Percentiles rank a stretch among this genome's conserved stretches.
Evolutionary conservation across 495 filamentous ascomycete species (phyloP).

Genomic region (Aspergillus sclerotiicarbonarius): DNA sequence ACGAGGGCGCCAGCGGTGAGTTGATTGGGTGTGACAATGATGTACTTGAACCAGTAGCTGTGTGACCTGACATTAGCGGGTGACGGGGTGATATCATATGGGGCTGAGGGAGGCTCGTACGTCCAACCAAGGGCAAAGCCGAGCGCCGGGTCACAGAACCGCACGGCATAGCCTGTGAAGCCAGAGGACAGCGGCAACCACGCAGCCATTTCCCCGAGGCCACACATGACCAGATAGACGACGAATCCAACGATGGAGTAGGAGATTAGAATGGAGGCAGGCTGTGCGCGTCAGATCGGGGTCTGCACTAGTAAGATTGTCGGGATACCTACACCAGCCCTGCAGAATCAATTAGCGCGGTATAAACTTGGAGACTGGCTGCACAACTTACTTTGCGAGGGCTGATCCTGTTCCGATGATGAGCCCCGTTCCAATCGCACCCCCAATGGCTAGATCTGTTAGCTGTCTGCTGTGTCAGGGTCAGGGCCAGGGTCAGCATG

Average conservation of each 20-base stretch:
- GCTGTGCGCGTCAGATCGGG: conserved; percentile 37
- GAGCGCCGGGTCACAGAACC: conserved; percentile 64
- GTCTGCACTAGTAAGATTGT: background rate
- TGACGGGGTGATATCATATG: too few species aligned
- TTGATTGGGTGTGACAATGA: conserved; percentile 80
- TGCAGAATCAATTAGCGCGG: conserved; percentile 17
- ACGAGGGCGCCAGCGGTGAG: conserved; percentile 76
- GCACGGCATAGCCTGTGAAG: conserved; percentile 60
- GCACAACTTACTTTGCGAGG: conserved; percentile 49
- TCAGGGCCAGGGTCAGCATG: background rate
- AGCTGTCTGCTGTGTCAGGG: background rate
- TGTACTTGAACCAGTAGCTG: conserved; percentile 61
- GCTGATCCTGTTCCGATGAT: conserved; percentile 66
- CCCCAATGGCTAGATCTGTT: conserved; percentile 65
- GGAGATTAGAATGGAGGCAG: conserved; percentile 70
- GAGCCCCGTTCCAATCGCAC: conserved; percentile 77
- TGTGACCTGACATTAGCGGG: conserved; percentile 2
- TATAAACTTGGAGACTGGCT: background rate
- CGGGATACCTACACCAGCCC: conserved; percentile 36
- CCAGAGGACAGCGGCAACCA: conserved; percentile 62
- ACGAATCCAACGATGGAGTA: conserved; percentile 60
- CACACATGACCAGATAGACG: conserved; percentile 64
- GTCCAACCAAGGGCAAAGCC: conserved; percentile 69
- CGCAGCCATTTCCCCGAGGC: conserved; percentile 67
- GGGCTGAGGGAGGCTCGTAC: conserved; percentile 18